These are phyloP conservation scores for Angophora floribunda DNA, from an alignment of 345 rosid genomes.

Conservation along the genomic window DNA sequence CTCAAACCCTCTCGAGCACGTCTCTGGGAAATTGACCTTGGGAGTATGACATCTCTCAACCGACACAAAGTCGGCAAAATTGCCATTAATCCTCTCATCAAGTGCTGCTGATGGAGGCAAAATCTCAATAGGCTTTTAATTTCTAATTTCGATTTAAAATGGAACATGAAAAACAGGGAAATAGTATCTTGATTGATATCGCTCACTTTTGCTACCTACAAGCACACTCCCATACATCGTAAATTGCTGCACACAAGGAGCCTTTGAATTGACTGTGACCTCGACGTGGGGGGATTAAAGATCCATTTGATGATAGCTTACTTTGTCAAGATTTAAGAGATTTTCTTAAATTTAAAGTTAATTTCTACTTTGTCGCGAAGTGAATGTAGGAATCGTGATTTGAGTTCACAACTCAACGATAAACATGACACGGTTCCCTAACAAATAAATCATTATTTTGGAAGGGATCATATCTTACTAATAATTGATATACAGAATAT, in stretches of 20 bases:
- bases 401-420: not conserved
- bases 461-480: not conserved
- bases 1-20: not conserved
- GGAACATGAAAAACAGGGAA: not conserved
- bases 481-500: not conserved
- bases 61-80: not conserved
- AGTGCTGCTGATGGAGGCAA: not conserved
- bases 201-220: not conserved
- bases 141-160: not conserved
- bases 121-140: not conserved
- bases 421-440: not conserved
- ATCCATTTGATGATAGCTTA: not conserved
- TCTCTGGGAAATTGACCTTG: not conserved
- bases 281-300: not conserved
- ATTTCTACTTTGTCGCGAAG: not conserved
- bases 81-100: not conserved
- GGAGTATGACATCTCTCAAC: not conserved
- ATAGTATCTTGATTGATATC: not conserved
- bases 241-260: not conserved
- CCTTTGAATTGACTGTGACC: not conserved
- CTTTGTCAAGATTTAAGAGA: not conserved
- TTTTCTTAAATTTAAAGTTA: not conserved
- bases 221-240: not conserved
- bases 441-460: not conserved
- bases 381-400: not conserved